Evolutionary conservation across 495 filamentous ascomycete species (phyloP), one percentile per base, ranked within the genome.

Genomic region (Glonium stellatum): DNA sequence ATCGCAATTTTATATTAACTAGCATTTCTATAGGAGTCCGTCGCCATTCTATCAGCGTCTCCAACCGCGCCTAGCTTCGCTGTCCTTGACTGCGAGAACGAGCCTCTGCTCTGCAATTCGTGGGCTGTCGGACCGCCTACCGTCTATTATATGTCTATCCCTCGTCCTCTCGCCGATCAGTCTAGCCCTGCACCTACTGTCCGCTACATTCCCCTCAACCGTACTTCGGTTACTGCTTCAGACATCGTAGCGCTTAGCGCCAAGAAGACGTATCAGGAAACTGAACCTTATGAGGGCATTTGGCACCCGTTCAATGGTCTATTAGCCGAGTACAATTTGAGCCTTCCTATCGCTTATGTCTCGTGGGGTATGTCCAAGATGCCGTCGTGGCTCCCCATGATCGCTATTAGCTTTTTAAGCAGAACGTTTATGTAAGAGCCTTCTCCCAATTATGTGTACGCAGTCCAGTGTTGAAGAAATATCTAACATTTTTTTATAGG

Each of bases 291-390:
- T 70, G 85, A 90, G 62, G 87, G 89, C 46, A 75, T 76, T 42
- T 86, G 89, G 71, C 90, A 97, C 73, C 90, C 91, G 31, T 87
- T 88, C 55, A 83, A 91, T 67, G 87, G 90, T 55, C 74, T 72
- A 66, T 70, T 95, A 39, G 87, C 85, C 36, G 68, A 88, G 73
- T 77, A 80, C 57, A 79, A 82, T 39, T 67, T 95, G 55, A 74
- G 79, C 15, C 73, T 85, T 34, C 83, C 87, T 10, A 50, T 89
- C 15, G 92, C 84, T 19, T 95, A 90, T 69, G 62, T 84, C 54
- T 76, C 93, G 57, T 86, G 72, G 59, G 78, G 57, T 21, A 77
- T 87, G 59, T 69, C 77, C 12, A 69, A 76, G 70, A 71, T 87
- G 37, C 84, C 84, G 5, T 83, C 77, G 64, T 95, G 88, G 88